These are phyloP conservation scores for Diaporthe citri DNA, from an alignment of 2,329 filamentous ascomycete genomes.

Conservation along the genomic window DNA sequence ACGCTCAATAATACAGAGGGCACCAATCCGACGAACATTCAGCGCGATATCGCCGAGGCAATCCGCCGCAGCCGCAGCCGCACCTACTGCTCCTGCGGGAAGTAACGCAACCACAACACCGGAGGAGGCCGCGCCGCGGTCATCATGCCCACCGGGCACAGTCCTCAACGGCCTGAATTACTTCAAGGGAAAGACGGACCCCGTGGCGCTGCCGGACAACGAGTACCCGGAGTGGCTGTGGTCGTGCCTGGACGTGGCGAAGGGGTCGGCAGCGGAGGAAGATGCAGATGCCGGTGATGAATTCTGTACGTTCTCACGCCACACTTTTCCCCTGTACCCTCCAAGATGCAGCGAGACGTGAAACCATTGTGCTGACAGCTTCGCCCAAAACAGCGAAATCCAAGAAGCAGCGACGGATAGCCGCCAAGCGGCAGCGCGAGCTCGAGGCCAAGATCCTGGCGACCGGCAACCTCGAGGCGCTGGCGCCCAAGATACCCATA, in stretches of 20 bases:
- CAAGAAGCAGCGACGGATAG: constrained; percentile 81
- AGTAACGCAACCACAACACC: constrained; percentile 44
- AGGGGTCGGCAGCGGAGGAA: constrained; percentile 62
- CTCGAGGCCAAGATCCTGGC: constrained; percentile 71
- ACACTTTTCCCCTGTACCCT: constrained; percentile 6
- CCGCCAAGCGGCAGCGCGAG: constrained; percentile 72
- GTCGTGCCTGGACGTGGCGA: constrained; percentile 74
- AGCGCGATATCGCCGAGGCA: constrained; percentile 47
- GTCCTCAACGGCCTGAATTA: constrained; percentile 82
- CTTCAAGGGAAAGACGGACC: constrained; percentile 79
- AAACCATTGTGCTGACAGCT: neutral
- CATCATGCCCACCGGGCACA: constrained; percentile 75
- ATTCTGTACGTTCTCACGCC: constrained; percentile 75
- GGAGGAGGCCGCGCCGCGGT: constrained; percentile 49
- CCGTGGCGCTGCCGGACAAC: constrained; percentile 78
- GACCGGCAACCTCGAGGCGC: constrained; percentile 73
- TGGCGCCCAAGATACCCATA: constrained; percentile 78
- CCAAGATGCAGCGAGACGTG: neutral
- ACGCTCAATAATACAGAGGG: constrained; percentile 42
- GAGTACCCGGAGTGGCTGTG: constrained; percentile 88
- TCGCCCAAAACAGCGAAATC: constrained; percentile 74
- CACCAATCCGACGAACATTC: constrained; percentile 52
- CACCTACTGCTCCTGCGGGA: constrained; percentile 42
- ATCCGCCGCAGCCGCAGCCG: constrained; percentile 50
- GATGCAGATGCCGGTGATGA: constrained; percentile 76